Conservation (phyloP, 306 rosid species). For the Trifolium fragiferum region DNA sequence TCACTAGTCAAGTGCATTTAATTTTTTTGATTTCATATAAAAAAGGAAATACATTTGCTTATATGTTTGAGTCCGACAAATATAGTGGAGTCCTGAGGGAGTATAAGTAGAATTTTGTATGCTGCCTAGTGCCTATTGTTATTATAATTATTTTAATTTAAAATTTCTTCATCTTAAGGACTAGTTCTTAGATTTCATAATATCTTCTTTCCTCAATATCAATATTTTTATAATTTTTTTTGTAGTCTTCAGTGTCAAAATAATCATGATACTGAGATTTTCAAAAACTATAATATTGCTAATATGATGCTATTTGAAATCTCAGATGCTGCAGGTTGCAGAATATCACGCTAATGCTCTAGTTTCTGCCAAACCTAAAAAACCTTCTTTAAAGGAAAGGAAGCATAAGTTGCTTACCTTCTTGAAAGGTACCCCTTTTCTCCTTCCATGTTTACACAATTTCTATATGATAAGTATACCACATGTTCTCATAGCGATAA, state of each 20-base stretch:
- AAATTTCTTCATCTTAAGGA: conserved; percentile 1
- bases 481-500: conserved; percentile 31
- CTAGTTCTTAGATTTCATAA: conserved; percentile 21
- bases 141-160: conserved; percentile 7
- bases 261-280: conserved; percentile 6
- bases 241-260: conserved; percentile 29
- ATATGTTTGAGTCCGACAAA: background rate
- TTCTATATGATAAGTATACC: conserved; percentile 30
- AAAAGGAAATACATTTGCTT: background rate
- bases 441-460: conserved; percentile 37
- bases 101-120: conserved; percentile 2
- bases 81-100: background rate
- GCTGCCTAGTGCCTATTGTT: background rate
- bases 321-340: conserved; percentile 97
- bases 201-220: conserved; percentile 8
- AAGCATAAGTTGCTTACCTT: conserved; percentile 87
- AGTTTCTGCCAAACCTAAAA: conserved; percentile 78
- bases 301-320: conserved; percentile 42
- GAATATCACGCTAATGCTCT: conserved; percentile 81
- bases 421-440: conserved; percentile 73
- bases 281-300: conserved; percentile 36
- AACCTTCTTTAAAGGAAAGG: conserved; percentile 85
- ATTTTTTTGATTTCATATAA: background rate
- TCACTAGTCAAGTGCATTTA: too few species aligned
- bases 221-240: conserved; percentile 25